A percentile compares a stretch with the other conserved stretches of the same genome.
phyloP scores from a whole-genome alignment of 176 grass and related monocot genomes.

The Neostapfia colusana region DNA sequence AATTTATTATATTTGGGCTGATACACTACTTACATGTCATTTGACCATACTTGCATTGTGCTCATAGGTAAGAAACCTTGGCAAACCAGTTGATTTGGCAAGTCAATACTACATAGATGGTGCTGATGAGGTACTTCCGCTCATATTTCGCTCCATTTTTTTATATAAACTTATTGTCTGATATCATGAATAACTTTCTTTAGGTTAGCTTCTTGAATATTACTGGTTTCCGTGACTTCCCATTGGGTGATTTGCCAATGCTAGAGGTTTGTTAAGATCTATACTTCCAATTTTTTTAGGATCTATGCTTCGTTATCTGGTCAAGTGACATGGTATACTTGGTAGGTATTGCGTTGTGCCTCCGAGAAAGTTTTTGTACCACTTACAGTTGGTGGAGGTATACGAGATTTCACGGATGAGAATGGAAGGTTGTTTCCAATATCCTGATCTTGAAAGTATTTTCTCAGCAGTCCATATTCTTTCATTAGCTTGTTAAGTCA shows the following conservation, averaged over 20 bases:
- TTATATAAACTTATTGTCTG: conserved; percentile 24
- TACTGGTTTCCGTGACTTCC: conserved; percentile 98
- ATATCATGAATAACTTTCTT: conserved; percentile 37
- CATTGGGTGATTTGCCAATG: conserved; percentile 96
- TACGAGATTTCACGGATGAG: conserved; percentile 96
- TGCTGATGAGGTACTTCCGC: conserved; percentile 79
- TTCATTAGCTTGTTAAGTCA: conserved; percentile 23
- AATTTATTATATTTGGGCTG: not conserved
- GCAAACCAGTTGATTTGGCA: conserved; percentile 94
- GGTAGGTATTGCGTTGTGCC: conserved; percentile 73
- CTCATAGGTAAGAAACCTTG: conserved; percentile 91
- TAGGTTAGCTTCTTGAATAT: conserved; percentile 99
- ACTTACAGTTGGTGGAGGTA: conserved; percentile 97
- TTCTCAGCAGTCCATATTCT: conserved; percentile 19
- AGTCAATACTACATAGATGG: conserved; percentile 97
- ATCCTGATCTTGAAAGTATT: conserved; percentile 3
- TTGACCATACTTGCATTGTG: conserved; percentile 30
- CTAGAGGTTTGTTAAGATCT: conserved; percentile 73
- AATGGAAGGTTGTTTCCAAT: conserved; percentile 70
- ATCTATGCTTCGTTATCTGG: not conserved
- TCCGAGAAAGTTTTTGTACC: conserved; percentile 99
- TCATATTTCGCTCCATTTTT: conserved; percentile 23
- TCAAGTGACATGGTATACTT: conserved; percentile 36
- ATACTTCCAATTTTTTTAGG: not conserved
- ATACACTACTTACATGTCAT: not conserved